Conservation (phyloP, 164 flowering plant species). For the Stephania cephalantha region DNA sequence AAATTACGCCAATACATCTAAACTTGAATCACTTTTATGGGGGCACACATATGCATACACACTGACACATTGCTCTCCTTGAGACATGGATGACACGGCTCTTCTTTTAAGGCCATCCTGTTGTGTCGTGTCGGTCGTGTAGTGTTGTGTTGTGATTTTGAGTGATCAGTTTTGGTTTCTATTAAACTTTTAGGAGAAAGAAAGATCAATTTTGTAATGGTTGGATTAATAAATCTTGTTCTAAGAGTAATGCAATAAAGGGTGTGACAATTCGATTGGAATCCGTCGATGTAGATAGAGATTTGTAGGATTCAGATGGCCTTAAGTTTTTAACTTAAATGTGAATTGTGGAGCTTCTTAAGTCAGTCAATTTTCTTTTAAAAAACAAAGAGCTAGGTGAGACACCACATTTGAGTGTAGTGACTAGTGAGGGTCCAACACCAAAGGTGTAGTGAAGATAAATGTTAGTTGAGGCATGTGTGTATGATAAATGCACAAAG, state of each 20-base stretch:
- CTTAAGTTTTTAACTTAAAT: too few species aligned
- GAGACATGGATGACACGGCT: background rate
- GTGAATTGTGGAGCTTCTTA: too few species aligned
- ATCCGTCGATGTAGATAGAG: too few species aligned
- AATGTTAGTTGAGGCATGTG: conserved; percentile 15
- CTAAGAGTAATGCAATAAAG: too few species aligned
- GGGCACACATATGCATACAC: background rate
- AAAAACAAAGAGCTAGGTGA: too few species aligned
- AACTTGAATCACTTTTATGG: background rate
- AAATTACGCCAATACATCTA: background rate
- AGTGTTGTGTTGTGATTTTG: background rate
- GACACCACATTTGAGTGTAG: background rate
- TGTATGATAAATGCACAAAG: conserved; percentile 1
- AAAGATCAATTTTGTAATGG: too few species aligned
- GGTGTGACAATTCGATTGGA: too few species aligned
- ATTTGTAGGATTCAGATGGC: too few species aligned
- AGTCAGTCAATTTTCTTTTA: too few species aligned
- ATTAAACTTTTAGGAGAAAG: too few species aligned
- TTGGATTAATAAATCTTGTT: too few species aligned
- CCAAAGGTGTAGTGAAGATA: background rate
- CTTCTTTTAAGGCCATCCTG: background rate
- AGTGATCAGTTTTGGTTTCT: background rate
- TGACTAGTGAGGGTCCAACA: conserved; percentile 1
- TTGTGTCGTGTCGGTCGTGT: too few species aligned
- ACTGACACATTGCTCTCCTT: background rate